Base-by-base conservation (phyloP, 345 rosid genomes). In the Euphorbia peplus region DNA sequence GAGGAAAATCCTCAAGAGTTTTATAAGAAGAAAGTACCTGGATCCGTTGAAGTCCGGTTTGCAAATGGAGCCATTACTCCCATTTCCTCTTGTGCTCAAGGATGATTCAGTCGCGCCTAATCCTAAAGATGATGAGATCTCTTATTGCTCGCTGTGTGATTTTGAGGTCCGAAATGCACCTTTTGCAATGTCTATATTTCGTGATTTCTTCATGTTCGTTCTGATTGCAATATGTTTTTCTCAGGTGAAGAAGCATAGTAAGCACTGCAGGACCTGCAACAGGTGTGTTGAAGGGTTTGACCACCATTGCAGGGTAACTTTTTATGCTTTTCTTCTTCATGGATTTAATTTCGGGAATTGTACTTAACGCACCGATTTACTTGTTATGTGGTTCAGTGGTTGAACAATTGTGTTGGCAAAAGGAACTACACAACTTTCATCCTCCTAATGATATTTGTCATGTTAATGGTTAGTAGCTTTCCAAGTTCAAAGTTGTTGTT, bases 201-300 rank as follows among this genome's bases (percentile, higher is more conserved):
- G 6, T 32, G 37, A 2, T 32, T 32, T 21, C 28, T 12, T 56
- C 37, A 3, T 2, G 25, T 26, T 13, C 13, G 21, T 9, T 22
- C 24, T 18, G 46, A 15, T 4, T 16, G 14, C 35, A 56, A 32
- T 42, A 37, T 35, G 28, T 8, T 37, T 64, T 24, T 67, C 66
- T 70, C 67, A 90, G 97, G 99, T 95, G 72, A 91, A 90, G 82
- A 90, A 82, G 62, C 90, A 85, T 66, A 95, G 99, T 84, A 95
- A 95, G 83, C 99, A 95, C 66, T 91, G 99, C 66, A 82, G 97
- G 80, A 79, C 93, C 51, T 95, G 99, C 81, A 87, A 91, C 80
- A 79, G 97, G 5, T 95, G 97, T 79, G 96, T 90, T 41, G 99
- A 95, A 78, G 97, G 99, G 68, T 95, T 95, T 78, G 99, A 95